These are phyloP conservation scores for Massarina eburnea DNA, from an alignment of 2,329 filamentous ascomycete genomes.

Conservation along the genomic window DNA sequence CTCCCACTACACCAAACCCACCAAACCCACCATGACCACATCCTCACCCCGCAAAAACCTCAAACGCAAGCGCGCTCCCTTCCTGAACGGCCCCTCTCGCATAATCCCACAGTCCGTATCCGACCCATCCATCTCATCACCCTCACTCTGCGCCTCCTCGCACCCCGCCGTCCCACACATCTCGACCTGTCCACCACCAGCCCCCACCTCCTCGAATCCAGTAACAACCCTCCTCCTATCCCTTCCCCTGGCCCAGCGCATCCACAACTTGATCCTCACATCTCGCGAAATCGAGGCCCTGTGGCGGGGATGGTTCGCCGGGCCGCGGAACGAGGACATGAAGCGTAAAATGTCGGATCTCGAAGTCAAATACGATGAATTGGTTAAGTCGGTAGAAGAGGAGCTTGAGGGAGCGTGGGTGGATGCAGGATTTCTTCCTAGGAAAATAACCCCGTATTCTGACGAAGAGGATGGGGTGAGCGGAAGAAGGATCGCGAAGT, in stretches of 20 bases:
- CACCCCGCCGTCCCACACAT: background rate
- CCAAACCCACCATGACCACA: background rate
- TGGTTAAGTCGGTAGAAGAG: slow-evolving; percentile 3
- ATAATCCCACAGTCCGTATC: background rate
- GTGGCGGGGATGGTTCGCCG: slow-evolving; percentile 3
- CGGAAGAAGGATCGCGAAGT: too few relatives aligned
- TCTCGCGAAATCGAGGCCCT: slow-evolving; percentile 10
- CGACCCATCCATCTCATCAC: background rate
- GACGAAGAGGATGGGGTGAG: too few relatives aligned
- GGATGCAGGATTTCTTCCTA: slow-evolving; percentile 6
- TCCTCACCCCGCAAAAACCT: background rate
- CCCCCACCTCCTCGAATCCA: background rate
- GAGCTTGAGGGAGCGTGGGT: slow-evolving; percentile 10
- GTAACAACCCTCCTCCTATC: slow-evolving; percentile 10
- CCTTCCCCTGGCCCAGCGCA: slow-evolving; percentile 8
- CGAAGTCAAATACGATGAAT: slow-evolving; percentile 4
- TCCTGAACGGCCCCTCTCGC: background rate
- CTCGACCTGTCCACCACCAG: background rate
- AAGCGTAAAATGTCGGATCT: background rate
- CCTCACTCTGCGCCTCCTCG: background rate
- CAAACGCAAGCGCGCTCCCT: background rate
- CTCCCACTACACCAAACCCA: background rate
- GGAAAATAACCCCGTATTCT: background rate
- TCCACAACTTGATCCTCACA: slow-evolving; percentile 10
- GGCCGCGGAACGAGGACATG: background rate